Evolutionary conservation across 2,329 filamentous ascomycete species (phyloP), one percentile per base, ranked within the genome.

Genomic region (Clarireedia homoeocarpa): DNA sequence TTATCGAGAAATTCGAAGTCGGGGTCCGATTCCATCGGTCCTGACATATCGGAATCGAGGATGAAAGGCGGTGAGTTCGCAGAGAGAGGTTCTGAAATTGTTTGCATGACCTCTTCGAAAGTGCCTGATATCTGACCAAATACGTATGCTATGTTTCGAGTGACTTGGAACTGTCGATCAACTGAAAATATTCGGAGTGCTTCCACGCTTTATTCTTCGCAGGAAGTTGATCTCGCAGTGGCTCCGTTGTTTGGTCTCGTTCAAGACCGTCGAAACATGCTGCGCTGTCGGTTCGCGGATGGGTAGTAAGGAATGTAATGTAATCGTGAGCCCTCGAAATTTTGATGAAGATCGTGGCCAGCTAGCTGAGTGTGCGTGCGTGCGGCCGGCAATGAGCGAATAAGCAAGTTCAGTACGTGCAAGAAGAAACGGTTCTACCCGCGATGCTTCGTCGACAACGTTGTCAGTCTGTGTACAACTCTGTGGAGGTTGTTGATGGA

Each of bases 1-100:
- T 71, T 68, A 23, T 55, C 53, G 59, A 72, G 70, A 46, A 72
- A 70, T 52, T 72, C 71, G 53, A 73, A 69, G 55, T 71, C 71
- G 46, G 64, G 63, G 53, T 70, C 68, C 42, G 65, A 62, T 27
- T 69, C 63, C 47, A 64, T 51, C 57, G 59, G 66, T 56, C 62
- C 64, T 55, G 67, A 65, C 69, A 73, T 71, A 34, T 66, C 67
- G 50, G 67, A 62, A 53, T 72, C 70, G 44, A 71, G 53, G 53
- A 68, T 63, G 55, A 70, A 68, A 26, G 67, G 67, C 57, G 69
- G 67, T 53, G 66, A 66, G 58, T 57, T 67, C 61, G 62, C 64
- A 59, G 66, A 64, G 56, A 62, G 44, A 59, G 62, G 38, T 54
- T 67, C 64, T 58, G 57, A 46, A 46, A 62, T 63, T 55, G 59